phyloP scores from a whole-genome alignment of 2,329 filamentous ascomycete genomes.

The Ophiostoma pallidulum region DNA sequence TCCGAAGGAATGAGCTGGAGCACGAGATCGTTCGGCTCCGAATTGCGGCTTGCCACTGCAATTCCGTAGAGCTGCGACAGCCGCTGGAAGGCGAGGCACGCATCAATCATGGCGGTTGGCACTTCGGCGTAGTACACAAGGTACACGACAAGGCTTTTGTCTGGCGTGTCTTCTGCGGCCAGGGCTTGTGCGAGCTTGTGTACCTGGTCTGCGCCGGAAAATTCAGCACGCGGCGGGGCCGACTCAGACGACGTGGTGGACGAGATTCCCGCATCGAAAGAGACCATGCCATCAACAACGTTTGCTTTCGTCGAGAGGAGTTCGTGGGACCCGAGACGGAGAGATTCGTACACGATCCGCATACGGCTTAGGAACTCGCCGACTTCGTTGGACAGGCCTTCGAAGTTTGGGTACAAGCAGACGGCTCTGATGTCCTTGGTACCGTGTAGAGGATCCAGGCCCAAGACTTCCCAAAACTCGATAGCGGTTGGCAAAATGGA shows the following conservation, averaged over 20 bases:
- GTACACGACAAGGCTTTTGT: slow-evolving; percentile 64
- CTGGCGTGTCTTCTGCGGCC: slow-evolving; percentile 30
- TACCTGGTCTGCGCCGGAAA: slow-evolving; percentile 40
- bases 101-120: slow-evolving; percentile 53
- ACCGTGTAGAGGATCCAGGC: slow-evolving; percentile 61
- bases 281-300: slow-evolving; percentile 39
- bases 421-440: slow-evolving; percentile 61
- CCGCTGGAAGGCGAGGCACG: slow-evolving; percentile 64
- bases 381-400: slow-evolving; percentile 52
- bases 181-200: slow-evolving; percentile 39
- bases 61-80: slow-evolving; percentile 57
- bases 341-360: slow-evolving; percentile 61
- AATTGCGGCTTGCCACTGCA: slow-evolving; percentile 21
- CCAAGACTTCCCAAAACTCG: slow-evolving; percentile 73
- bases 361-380: slow-evolving; percentile 58
- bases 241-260: not conserved
- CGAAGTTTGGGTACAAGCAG: slow-evolving; percentile 59
- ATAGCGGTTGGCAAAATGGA: slow-evolving; percentile 67
- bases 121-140: slow-evolving; percentile 61
- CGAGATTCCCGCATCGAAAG: slow-evolving; percentile 29
- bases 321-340: slow-evolving; percentile 60
- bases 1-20: slow-evolving; percentile 65
- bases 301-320: slow-evolving; percentile 33
- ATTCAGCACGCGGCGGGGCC: slow-evolving; percentile 29
- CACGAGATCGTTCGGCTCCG: slow-evolving; percentile 55